Base-by-base conservation (phyloP, 2,329 filamentous ascomycete genomes). In the Stemphylium lycopersici region DNA sequence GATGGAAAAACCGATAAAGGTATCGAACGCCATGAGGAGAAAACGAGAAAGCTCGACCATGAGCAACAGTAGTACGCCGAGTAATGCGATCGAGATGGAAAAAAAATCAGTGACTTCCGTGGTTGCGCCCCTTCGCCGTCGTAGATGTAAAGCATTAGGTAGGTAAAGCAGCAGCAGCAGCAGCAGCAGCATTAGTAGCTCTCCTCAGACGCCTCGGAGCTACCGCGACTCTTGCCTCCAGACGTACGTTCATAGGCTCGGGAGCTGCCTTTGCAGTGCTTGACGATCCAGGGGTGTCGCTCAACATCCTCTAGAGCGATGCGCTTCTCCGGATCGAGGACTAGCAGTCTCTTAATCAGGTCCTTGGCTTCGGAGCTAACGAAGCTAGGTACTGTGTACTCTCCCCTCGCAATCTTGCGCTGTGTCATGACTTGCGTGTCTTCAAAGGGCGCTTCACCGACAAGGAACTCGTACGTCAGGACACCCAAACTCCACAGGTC, bases 401-500 rank as follows among this genome's bases (percentile, higher is more conserved):
- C 95, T 26, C 89, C 91, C 64, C 91, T 83, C 4, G 88, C 86
- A 75, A 99, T 99, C 69, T 93, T 87, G 65, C 91, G 83, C 65
- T 96, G 92, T 22, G 95, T 99, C 90, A 96, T 96, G 59, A 93
- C 86, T 4, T 91, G 91, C 2, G 91, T 95, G 70, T 98, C 95
- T 76, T 99, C 95, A 69, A 99, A 99, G 0, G 95, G 95, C 13
- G 95, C 95, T 79, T 97, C 92, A 56, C 95, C 95, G 31, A 96
- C 91, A 55, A 99, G 78, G 68, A 99, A 99, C 77, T 99, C 95
- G 69, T 98, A 99, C 2, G 90, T 96, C 77, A 99, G 77, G 18
- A 98, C 95, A 20, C 95, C 95, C 69, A 99, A 80, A 71, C 90
- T 95, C 95, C 95, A 99, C 58, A 98, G 79, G 73, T 99, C 95